phyloP scores from a whole-genome alignment of 1,139 yeast species.

The Blastobotrys ciferrii region DNA sequence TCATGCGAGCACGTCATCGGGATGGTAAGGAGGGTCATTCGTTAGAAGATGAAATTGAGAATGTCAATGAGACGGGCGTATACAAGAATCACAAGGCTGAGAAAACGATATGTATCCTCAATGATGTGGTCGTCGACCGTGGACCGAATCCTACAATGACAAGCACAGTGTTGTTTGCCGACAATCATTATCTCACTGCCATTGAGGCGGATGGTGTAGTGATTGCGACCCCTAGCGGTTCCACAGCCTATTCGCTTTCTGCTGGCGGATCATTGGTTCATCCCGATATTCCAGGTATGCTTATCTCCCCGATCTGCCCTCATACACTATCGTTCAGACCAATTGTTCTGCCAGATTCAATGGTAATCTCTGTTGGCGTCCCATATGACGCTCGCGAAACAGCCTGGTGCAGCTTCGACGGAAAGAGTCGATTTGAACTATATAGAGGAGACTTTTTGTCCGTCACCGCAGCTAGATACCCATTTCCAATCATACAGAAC shows the following conservation, averaged over 20 bases:
- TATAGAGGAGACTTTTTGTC: slow-evolving; percentile 69
- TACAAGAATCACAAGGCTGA: slow-evolving; percentile 34
- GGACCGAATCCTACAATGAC: slow-evolving; percentile 82
- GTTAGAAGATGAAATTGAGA: slow-evolving; percentile 36
- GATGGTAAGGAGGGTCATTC: slow-evolving; percentile 28
- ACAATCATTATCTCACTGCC: slow-evolving; percentile 72
- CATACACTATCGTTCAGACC: slow-evolving; percentile 83
- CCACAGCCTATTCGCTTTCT: slow-evolving; percentile 83
- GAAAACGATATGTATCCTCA: slow-evolving; percentile 61
- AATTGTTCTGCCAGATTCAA: slow-evolving; percentile 67
- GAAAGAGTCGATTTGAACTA: slow-evolving; percentile 68
- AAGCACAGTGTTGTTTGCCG: slow-evolving; percentile 72
- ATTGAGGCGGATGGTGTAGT: slow-evolving; percentile 86
- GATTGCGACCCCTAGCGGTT: slow-evolving; percentile 86
- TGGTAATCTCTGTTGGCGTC: slow-evolving; percentile 64
- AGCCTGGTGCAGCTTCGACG: slow-evolving; percentile 82
- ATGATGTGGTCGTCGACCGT: slow-evolving; percentile 80
- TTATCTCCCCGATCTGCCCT: slow-evolving; percentile 84
- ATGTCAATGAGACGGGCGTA: slow-evolving; percentile 32
- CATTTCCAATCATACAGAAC: slow-evolving; percentile 68
- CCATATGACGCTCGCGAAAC: slow-evolving; percentile 65
- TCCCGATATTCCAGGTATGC: slow-evolving; percentile 77
- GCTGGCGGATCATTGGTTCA: slow-evolving; percentile 90
- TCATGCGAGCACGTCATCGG: slow-evolving; percentile 44
- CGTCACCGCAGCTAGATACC: slow-evolving; percentile 68